Percentiles rank a stretch among this genome's conserved stretches.
Evolutionary conservation across 1,139 yeast species (phyloP).

Genomic region (Yamadazyma triangularis): DNA sequence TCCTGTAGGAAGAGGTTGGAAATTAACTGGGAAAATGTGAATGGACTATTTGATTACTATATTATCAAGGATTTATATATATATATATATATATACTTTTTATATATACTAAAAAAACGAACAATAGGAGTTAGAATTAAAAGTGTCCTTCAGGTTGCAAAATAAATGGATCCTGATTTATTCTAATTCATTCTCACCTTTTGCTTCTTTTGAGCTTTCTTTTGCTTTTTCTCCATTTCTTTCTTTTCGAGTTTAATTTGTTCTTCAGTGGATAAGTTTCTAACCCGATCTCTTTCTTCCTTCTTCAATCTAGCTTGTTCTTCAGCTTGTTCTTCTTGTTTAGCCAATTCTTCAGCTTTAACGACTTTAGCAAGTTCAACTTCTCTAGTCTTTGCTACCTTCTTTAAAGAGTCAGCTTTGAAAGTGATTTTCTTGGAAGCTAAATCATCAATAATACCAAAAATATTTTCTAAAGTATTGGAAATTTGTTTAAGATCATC

Average conservation of each 20-base stretch:
- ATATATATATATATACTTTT: too few relatives aligned
- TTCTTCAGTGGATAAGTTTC: constrained; percentile 63
- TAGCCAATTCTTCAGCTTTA: constrained; percentile 54
- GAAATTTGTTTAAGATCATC: constrained; percentile 45
- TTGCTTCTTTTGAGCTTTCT: constrained; percentile 39
- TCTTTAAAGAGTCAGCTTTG: constrained; percentile 69
- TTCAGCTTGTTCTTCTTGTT: constrained; percentile 64
- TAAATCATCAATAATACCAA: constrained; percentile 51
- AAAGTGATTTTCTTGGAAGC: constrained; percentile 42
- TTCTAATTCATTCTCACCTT: constrained; percentile 34
- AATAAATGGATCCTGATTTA: too few relatives aligned
- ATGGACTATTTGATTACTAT: too few relatives aligned
- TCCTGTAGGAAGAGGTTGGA: constrained; percentile 71
- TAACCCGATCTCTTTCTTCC: constrained; percentile 51
- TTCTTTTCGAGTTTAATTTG: constrained; percentile 74
- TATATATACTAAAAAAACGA: too few relatives aligned
- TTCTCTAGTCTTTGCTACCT: constrained; percentile 72
- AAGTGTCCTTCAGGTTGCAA: neutral
- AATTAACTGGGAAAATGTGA: constrained; percentile 47
- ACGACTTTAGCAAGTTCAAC: constrained; percentile 56
- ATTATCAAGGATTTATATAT: too few relatives aligned
- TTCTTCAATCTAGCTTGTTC: constrained; percentile 69
- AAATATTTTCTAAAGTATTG: constrained; percentile 46
- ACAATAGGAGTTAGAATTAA: neutral
- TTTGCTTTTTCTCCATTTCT: constrained; percentile 41